Evolutionary conservation across 1,139 yeast species (phyloP), one percentile per base, ranked within the genome.

Genomic region (Scheffersomyces segobiensis): DNA sequence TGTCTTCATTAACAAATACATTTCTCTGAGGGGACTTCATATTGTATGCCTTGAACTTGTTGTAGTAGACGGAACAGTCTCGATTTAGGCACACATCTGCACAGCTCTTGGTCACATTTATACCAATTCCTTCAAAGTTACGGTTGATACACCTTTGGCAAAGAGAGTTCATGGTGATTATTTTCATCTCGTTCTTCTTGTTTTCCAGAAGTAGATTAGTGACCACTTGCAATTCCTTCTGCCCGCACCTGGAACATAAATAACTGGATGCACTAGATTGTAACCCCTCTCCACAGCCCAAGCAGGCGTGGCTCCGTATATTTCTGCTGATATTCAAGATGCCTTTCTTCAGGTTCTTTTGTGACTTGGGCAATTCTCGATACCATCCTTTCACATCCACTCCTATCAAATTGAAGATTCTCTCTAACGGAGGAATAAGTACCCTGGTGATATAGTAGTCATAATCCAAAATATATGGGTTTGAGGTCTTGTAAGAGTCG

Each of bases 391-490:
- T 79, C 5, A 93, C 80, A 72, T 92, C 90, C 0, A 89, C 96
- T 0, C 99, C 99, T 61, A 93, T 76, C 26, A 93, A 75, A 66
- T 88, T 89, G 71, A 95, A 91, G 3, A 95, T 76, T 59, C 99
- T 78, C 63, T 91, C 96, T 56, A 95, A 73, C 0, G 99, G 98
- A 0, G 99, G 99, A 4, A 93, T 85, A 55, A 95, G 73, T 5
- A 91, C 92, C 66, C 91, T 88, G 3, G 84, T 84, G 55, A 95
- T 92, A 71, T 95, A 95, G 70, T 95, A 95, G 51, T 90, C 93
- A 42, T 89, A 82, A 66, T 95, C 99, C 19, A 95, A 72, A 54
- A 76, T 80, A 57, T 81, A 67, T 1, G 80, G 81, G 2, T 74
- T 72, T 1, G 62, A 52, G 0, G 76, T 67, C 19, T 60, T 63